These are phyloP conservation scores for Biscutella auriculata DNA, from an alignment of 441 rosid species.

Conservation along the genomic window DNA sequence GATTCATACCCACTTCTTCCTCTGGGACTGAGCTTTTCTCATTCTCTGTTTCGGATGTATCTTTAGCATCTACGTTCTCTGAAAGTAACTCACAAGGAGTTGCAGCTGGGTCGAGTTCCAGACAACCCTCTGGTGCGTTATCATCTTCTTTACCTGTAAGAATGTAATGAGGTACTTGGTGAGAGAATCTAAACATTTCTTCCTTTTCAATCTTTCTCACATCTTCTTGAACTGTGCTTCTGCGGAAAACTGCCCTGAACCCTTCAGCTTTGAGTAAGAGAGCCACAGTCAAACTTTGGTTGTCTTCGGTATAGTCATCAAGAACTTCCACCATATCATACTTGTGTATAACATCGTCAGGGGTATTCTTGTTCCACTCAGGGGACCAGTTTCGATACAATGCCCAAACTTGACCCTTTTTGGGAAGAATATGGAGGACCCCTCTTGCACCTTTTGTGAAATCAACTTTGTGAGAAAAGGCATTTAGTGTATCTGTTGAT, in stretches of 20 bases:
- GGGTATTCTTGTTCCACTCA: constrained; percentile 61
- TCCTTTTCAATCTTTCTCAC: constrained; percentile 45
- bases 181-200: constrained; percentile 90
- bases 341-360: constrained; percentile 56
- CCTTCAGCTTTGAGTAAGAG: constrained; percentile 66
- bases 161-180: constrained; percentile 66
- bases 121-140: constrained; percentile 50
- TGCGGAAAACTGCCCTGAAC: constrained; percentile 55
- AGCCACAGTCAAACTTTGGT: constrained; percentile 33
- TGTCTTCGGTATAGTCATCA: constrained; percentile 51
- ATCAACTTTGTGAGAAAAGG: constrained; percentile 71
- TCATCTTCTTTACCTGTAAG: constrained; percentile 74
- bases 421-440: constrained; percentile 54
- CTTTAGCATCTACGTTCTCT: constrained; percentile 18
- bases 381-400: constrained; percentile 81
- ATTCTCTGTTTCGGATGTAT: too few species aligned
- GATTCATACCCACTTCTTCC: too few species aligned
- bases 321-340: constrained; percentile 93
- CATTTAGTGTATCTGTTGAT: constrained; percentile 38
- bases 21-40: too few species aligned
- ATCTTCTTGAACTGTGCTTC: constrained; percentile 31
- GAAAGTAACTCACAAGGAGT: constrained; percentile 52
- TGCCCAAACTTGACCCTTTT: constrained; percentile 86
- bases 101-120: constrained; percentile 96
- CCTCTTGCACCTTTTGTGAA: constrained; percentile 72